Percentiles rank a stretch among this genome's conserved stretches.
phyloP scores from a whole-genome alignment of 2,329 filamentous ascomycete genomes.

The Scorias spongiosa region DNA sequence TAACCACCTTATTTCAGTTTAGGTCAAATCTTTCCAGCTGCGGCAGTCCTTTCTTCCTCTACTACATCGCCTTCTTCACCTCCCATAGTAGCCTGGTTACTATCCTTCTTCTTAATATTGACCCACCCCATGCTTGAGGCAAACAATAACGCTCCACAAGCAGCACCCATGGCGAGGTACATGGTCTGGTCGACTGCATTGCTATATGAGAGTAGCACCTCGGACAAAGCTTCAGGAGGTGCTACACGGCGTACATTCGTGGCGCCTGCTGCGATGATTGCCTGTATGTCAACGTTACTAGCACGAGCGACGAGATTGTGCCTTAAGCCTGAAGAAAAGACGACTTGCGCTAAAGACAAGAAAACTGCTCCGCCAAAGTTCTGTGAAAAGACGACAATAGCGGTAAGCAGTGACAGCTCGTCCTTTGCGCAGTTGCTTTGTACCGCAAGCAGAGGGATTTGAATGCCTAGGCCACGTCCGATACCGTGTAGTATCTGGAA shows the following conservation, averaged over 20 bases:
- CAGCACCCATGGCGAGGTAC: not conserved
- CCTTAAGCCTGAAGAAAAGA: constrained; percentile 23
- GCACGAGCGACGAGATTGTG: not conserved
- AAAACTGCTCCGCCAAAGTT: constrained; percentile 28
- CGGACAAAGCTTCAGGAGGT: not conserved
- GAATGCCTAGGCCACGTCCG: constrained; percentile 27
- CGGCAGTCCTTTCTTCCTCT: no score
- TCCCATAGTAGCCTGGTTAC: no score
- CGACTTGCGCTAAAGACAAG: constrained; percentile 25
- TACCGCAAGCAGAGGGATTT: constrained; percentile 26
- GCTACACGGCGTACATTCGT: not conserved
- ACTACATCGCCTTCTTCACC: no score
- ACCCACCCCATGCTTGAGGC: not conserved
- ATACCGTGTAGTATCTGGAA: constrained; percentile 32
- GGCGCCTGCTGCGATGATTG: not conserved
- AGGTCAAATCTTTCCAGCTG: no score
- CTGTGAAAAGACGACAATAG: constrained; percentile 29
- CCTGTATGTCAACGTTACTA: not conserved
- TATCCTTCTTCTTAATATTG: not conserved
- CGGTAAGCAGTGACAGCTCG: constrained; percentile 25
- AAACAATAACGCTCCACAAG: not conserved
- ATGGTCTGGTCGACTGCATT: not conserved
- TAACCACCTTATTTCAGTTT: no score
- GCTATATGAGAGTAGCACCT: not conserved
- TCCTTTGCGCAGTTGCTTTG: constrained; percentile 21